phyloP scores from a whole-genome alignment of 352 stramenopile genomes.

The Pythium dissimile region DNA sequence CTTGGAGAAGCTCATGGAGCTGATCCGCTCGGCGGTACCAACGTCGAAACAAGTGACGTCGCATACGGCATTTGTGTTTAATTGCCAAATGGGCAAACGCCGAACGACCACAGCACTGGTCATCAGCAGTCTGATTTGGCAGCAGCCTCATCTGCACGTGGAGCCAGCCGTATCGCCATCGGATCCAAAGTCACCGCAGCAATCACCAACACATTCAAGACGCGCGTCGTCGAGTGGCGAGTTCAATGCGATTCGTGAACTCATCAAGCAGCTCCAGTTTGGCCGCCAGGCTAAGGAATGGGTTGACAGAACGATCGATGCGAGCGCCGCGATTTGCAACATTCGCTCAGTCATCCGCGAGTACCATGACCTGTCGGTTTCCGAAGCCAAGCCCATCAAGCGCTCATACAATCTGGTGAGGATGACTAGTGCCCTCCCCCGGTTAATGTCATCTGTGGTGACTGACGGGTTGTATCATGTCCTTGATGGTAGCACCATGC shows the following conservation, averaged over 20 bases:
- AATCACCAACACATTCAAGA: not conserved
- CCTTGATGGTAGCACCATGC: slow-evolving; percentile 83
- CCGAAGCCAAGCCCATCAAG: slow-evolving; percentile 73
- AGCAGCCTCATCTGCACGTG: slow-evolving; percentile 31
- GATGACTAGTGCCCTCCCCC: no score
- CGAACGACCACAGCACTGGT: slow-evolving; percentile 79
- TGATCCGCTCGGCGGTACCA: slow-evolving; percentile 36
- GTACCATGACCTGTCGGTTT: slow-evolving; percentile 70
- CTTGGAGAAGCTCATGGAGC: slow-evolving; percentile 61
- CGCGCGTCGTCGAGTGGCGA: slow-evolving; percentile 29
- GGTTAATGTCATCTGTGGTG: no score
- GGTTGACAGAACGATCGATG: slow-evolving; percentile 73
- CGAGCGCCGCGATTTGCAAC: slow-evolving; percentile 70
- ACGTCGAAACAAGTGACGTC: slow-evolving; percentile 19
- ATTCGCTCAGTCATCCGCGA: slow-evolving; percentile 78
- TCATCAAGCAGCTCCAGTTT: slow-evolving; percentile 48
- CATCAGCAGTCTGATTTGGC: slow-evolving; percentile 60
- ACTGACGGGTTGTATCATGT: no score
- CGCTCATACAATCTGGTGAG: slow-evolving; percentile 75
- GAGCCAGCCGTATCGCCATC: not conserved
- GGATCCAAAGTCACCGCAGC: not conserved
- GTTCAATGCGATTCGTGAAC: slow-evolving; percentile 67
- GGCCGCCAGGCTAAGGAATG: slow-evolving; percentile 61
- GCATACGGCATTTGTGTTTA: slow-evolving; percentile 83
- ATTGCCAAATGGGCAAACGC: slow-evolving; percentile 86